Evolutionary conservation across 495 filamentous ascomycete species (phyloP).

Genomic region (Letharia lupina): DNA sequence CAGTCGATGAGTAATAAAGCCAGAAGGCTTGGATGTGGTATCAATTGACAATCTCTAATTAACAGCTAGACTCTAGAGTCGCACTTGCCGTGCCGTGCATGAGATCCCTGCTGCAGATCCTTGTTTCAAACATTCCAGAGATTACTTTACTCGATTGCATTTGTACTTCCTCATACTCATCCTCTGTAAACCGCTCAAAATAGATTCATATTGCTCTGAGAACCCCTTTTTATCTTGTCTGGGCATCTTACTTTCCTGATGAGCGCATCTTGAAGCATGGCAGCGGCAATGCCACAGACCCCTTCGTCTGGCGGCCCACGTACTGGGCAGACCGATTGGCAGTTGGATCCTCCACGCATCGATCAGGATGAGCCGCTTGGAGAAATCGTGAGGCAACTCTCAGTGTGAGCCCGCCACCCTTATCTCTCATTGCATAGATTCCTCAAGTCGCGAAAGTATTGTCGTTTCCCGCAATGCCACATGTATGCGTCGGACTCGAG

Average conservation of each 20-base stretch:
- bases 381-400: slow-evolving; percentile 59
- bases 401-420: slow-evolving; percentile 40
- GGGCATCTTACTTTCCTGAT: neutral
- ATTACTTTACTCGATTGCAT: too few relatives aligned
- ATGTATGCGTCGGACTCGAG: neutral
- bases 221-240: neutral
- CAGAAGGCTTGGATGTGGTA: too few relatives aligned
- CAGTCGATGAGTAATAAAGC: too few relatives aligned
- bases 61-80: too few relatives aligned
- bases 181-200: neutral
- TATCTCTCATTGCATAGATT: neutral
- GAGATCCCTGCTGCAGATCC: slow-evolving; percentile 3
- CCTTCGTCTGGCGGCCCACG: slow-evolving; percentile 2
- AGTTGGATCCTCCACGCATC: slow-evolving; percentile 46
- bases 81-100: neutral
- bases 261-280: neutral
- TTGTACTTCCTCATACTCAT: neutral
- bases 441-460: neutral
- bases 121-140: neutral
- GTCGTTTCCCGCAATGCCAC: neutral
- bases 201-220: neutral
- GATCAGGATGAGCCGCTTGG: slow-evolving; percentile 54
- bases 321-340: neutral
- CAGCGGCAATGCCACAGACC: slow-evolving; percentile 7
- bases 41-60: too few relatives aligned